Percentiles rank a stretch among this genome's conserved stretches.
phyloP scores from a whole-genome alignment of 352 stramenopile genomes.

The Pythium dissimile region DNA sequence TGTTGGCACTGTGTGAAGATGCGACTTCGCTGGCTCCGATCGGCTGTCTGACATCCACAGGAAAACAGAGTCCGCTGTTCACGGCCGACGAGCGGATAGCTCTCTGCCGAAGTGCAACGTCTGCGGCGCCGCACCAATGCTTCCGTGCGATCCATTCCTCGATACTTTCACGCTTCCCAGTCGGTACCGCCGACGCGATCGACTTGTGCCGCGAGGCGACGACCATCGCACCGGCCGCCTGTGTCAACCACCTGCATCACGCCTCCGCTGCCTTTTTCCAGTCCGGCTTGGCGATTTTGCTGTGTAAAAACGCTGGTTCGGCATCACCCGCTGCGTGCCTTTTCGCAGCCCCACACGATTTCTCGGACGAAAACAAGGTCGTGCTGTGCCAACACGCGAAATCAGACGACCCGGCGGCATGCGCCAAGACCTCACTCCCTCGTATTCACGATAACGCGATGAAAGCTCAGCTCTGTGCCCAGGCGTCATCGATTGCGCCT shows the following conservation, averaged over 20 bases:
- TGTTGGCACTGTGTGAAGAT: constrained; percentile 12
- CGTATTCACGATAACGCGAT: not conserved
- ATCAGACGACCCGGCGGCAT: constrained; percentile 33
- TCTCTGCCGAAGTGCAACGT: constrained; percentile 10
- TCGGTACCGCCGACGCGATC: constrained; percentile 1
- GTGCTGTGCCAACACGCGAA: constrained; percentile 35
- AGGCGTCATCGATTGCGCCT: not conserved
- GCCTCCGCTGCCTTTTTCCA: not conserved
- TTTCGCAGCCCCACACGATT: constrained; percentile 26
- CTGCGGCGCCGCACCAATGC: constrained; percentile 1
- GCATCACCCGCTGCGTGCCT: constrained; percentile 28
- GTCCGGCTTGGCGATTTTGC: not conserved
- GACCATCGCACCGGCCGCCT: not conserved
- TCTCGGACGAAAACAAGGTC: constrained; percentile 33
- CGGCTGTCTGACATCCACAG: constrained; percentile 8
- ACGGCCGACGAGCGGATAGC: not conserved
- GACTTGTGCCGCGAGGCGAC: constrained; percentile 17
- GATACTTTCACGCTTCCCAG: not conserved
- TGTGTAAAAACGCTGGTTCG: constrained; percentile 10
- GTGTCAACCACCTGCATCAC: constrained; percentile 18
- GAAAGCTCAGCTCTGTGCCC: constrained; percentile 10
- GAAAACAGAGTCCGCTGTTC: not conserved
- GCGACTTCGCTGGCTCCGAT: not conserved
- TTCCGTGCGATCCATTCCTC: constrained; percentile 7
- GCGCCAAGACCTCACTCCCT: constrained; percentile 20